phyloP scores from a whole-genome alignment of 495 filamentous ascomycete genomes.

The Neurospora intermedia region DNA sequence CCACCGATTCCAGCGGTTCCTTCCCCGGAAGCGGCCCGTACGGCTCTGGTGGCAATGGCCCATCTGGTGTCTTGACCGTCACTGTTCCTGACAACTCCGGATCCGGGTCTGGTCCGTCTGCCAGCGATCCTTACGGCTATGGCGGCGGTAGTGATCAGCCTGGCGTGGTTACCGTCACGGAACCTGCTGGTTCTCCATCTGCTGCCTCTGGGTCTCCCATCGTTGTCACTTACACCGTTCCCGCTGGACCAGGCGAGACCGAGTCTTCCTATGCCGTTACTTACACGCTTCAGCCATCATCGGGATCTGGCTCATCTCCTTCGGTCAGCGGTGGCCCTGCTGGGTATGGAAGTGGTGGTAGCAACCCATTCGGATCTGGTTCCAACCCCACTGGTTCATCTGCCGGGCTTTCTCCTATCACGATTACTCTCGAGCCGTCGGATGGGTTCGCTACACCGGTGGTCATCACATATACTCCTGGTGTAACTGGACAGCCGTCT shows the following conservation, averaged over 20 bases:
- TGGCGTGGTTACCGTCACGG: constrained; percentile 3
- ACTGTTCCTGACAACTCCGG: neutral
- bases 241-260: neutral
- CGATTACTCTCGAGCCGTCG: constrained; percentile 3
- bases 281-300: constrained; percentile 7
- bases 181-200: neutral
- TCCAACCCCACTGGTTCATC: neutral
- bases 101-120: neutral
- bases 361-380: neutral
- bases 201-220: neutral
- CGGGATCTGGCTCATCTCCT: neutral
- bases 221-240: constrained; percentile 15
- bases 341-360: constrained; percentile 1
- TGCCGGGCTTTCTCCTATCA: neutral
- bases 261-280: constrained; percentile 14
- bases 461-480: constrained; percentile 9
- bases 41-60: neutral
- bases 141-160: neutral
- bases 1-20: neutral
- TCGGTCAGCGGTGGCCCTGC: neutral
- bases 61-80: constrained; percentile 3
- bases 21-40: neutral
- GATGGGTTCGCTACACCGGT: constrained; percentile 3
- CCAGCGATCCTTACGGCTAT: neutral
- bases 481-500: neutral